Evolutionary conservation across 1,284 basidiomycete species (phyloP).

Genomic region (Ustilago lituana): DNA sequence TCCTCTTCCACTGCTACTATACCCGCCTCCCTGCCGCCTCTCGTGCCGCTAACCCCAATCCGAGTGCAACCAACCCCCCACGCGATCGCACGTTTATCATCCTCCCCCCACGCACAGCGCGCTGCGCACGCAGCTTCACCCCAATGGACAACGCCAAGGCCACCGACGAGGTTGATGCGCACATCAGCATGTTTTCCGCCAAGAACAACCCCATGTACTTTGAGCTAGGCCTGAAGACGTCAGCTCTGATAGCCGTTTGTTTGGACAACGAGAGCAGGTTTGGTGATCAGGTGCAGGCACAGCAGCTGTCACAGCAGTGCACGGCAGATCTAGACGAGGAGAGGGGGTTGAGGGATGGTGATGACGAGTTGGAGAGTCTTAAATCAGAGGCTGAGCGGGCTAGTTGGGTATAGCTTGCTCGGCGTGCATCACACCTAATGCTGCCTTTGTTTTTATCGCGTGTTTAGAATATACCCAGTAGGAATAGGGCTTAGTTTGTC

Average conservation of each 20-base stretch:
- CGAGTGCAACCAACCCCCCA: not conserved
- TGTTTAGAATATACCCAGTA: no score
- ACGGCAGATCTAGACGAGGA: constrained; percentile 20
- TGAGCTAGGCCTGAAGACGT: constrained; percentile 73
- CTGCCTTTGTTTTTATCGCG: no score
- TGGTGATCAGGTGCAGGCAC: constrained; percentile 39
- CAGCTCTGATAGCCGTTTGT: constrained; percentile 29
- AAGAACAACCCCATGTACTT: constrained; percentile 90
- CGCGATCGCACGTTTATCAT: constrained; percentile 62
- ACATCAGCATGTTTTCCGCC: constrained; percentile 86
- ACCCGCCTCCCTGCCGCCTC: constrained; percentile 46
- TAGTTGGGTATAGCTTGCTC: no score
- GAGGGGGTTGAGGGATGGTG: constrained; percentile 32
- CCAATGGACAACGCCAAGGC: constrained; percentile 66
- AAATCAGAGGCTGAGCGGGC: constrained; percentile 23
- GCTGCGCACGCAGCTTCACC: constrained; percentile 42
- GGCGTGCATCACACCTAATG: no score
- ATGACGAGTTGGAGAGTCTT: constrained; percentile 33
- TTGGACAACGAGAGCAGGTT: constrained; percentile 45
- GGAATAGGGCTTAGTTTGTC: no score
- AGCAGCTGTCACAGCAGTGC: constrained; percentile 13
- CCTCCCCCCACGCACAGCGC: constrained; percentile 39
- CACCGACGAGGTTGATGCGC: constrained; percentile 83
- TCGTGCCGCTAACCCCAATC: constrained; percentile 22
- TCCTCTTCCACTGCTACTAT: constrained; percentile 69